Evolutionary conservation across 441 rosid genomes (phyloP).

Genomic region (Erodium moschatum): DNA sequence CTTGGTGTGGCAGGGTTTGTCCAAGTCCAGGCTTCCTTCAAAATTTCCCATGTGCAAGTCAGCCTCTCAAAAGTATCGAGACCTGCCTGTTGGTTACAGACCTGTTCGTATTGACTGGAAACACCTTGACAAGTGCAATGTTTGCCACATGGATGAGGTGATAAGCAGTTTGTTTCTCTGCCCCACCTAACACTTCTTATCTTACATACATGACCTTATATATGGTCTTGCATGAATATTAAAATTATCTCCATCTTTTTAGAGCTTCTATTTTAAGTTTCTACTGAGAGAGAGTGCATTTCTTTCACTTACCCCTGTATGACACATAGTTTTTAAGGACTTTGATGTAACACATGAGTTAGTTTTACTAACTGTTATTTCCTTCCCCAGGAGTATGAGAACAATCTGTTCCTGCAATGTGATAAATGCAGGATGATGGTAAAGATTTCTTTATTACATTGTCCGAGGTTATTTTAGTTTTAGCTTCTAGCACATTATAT

Average conservation of each 20-base stretch:
- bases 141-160: constrained; percentile 99
- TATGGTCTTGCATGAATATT: constrained; percentile 93
- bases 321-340: not conserved
- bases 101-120: constrained; percentile 98
- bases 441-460: constrained; percentile 23
- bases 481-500: constrained; percentile 21
- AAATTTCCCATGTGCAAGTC: constrained; percentile 30
- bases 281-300: not conserved
- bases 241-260: constrained; percentile 97
- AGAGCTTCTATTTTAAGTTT: constrained; percentile 50
- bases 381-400: constrained; percentile 73
- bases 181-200: not conserved
- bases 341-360: constrained; percentile 15
- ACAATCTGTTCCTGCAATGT: constrained; percentile 94
- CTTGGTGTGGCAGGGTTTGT: not conserved
- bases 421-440: constrained; percentile 99
- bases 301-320: too few relatives aligned
- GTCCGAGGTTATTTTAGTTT: not conserved
- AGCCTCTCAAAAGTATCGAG: constrained; percentile 49
- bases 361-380: constrained; percentile 24
- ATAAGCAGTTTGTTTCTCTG: constrained; percentile 11
- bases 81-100: constrained; percentile 79
- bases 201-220: constrained; percentile 62
- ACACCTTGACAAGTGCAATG: constrained; percentile 97
- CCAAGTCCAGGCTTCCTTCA: constrained; percentile 1